Percentiles rank a stretch among this genome's conserved stretches.
phyloP scores from a whole-genome alignment of 2,329 filamentous ascomycete genomes.

The Claviceps sp. region DNA sequence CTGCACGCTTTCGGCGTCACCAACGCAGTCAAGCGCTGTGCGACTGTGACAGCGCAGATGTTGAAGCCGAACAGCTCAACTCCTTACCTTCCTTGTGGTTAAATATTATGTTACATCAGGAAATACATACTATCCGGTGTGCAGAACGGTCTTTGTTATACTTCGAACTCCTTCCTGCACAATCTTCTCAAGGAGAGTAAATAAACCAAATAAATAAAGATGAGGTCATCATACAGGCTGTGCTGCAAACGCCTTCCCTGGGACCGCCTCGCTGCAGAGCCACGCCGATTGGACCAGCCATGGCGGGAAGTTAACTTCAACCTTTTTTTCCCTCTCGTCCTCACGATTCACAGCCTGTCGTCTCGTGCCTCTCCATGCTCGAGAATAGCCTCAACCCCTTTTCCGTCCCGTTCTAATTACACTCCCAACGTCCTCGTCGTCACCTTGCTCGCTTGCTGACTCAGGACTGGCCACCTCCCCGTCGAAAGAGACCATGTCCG shows the following conservation, averaged over 20 bases:
- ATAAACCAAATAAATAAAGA: too few relatives aligned
- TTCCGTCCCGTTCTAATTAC: neutral
- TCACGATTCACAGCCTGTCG: neutral
- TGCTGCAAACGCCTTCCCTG: neutral
- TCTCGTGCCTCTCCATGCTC: neutral
- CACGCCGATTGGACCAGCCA: constrained; percentile 1
- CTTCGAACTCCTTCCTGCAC: too few relatives aligned
- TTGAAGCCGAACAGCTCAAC: too few relatives aligned
- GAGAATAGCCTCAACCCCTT: neutral
- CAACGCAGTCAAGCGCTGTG: too few relatives aligned
- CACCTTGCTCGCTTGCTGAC: neutral
- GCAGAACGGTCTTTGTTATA: too few relatives aligned
- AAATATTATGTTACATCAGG: too few relatives aligned
- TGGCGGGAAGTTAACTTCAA: neutral
- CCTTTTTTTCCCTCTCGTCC: neutral
- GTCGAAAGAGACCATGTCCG: constrained; percentile 44
- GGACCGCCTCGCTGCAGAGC: neutral
- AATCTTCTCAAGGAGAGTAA: too few relatives aligned
- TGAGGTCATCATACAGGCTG: neutral
- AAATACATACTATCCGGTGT: too few relatives aligned
- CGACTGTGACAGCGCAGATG: too few relatives aligned
- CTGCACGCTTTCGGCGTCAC: neutral
- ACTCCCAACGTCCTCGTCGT: neutral
- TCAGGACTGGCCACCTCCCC: neutral
- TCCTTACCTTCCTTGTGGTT: too few relatives aligned